phyloP scores from a whole-genome alignment of 106 monocot species.

The Dioscorea dumetorum region DNA sequence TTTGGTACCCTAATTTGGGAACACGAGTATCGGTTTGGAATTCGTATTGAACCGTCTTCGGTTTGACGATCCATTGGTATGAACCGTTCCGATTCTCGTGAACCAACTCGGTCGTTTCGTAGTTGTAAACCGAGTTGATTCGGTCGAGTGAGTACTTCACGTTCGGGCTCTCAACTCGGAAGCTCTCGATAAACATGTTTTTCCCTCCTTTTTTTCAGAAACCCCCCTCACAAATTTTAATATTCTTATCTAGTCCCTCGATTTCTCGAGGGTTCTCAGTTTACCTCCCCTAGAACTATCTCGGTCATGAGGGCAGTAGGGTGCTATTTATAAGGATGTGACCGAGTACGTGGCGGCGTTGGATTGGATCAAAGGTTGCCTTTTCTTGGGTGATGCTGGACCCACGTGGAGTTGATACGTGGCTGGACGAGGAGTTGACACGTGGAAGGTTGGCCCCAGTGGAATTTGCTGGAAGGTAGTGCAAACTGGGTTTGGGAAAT shows the following conservation, averaged over 20 bases:
- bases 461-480: background rate
- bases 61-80: constrained; percentile 84
- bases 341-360: background rate
- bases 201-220: background rate
- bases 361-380: background rate
- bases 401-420: background rate
- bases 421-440: background rate
- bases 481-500: too few species aligned
- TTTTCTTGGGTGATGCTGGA: background rate
- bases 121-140: constrained; percentile 79
- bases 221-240: background rate
- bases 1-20: constrained; percentile 78
- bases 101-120: constrained; percentile 88
- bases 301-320: background rate
- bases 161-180: constrained; percentile 88
- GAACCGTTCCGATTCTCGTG: constrained; percentile 70
- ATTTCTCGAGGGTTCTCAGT: too few species aligned
- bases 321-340: background rate
- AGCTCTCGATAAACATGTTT: constrained; percentile 86
- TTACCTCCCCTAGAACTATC: background rate
- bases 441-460: background rate
- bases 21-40: constrained; percentile 78
- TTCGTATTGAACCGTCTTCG: constrained; percentile 70
- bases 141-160: constrained; percentile 60
- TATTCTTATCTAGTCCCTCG: background rate